These are phyloP conservation scores for Xylariaceae sp. DNA, from an alignment of 2,329 filamentous ascomycete species.

Conservation along the genomic window DNA sequence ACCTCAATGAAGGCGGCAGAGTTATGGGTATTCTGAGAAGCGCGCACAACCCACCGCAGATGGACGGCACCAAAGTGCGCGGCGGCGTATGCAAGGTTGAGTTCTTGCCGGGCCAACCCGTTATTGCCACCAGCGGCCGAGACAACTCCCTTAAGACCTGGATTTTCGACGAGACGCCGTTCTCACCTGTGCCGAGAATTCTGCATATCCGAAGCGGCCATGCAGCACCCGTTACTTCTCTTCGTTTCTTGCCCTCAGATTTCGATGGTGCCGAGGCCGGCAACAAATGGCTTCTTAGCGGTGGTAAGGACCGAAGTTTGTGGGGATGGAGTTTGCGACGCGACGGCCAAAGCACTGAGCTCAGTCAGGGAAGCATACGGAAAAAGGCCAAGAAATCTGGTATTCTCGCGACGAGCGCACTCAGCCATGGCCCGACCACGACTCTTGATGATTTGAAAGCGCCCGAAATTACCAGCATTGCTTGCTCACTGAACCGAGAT, in stretches of 20 bases:
- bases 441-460: constrained; percentile 76
- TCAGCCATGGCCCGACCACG: constrained; percentile 56
- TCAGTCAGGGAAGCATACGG: constrained; percentile 84
- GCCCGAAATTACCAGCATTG: constrained; percentile 85
- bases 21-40: constrained; percentile 82
- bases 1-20: constrained; percentile 81
- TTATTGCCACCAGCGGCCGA: constrained; percentile 81
- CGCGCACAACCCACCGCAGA: constrained; percentile 73
- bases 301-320: constrained; percentile 80
- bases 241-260: constrained; percentile 80
- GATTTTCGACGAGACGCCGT: constrained; percentile 92
- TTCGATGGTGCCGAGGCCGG: constrained; percentile 83
- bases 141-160: constrained; percentile 94
- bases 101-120: constrained; percentile 82
- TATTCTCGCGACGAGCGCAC: constrained; percentile 54
- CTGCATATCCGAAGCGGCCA: constrained; percentile 85
- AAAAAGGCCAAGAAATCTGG: constrained; percentile 86
- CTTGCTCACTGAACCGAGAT: constrained; percentile 87
- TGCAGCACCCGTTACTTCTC: constrained; percentile 73
- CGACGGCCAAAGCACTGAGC: constrained; percentile 87
- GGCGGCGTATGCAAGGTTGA: constrained; percentile 83
- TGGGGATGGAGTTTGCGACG: constrained; percentile 96
- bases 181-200: constrained; percentile 78
- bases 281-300: constrained; percentile 92
- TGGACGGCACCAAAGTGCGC: constrained; percentile 49